Evolutionary conservation across 2,329 filamentous ascomycete genomes (phyloP), one percentile per base, ranked within the genome.

Genomic region (Annulohypoxylon truncatum): DNA sequence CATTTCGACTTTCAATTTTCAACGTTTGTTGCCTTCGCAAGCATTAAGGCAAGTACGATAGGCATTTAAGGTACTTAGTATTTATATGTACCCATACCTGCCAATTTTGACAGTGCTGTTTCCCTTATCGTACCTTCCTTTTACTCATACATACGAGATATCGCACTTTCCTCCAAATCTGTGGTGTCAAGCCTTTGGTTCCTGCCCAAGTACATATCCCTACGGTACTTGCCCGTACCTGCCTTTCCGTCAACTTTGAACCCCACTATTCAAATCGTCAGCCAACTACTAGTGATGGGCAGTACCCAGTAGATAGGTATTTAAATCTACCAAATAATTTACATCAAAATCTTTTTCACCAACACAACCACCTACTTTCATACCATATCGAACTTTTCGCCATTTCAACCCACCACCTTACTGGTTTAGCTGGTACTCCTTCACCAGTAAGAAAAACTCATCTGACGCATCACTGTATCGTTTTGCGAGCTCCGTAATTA

Each of bases 301-400:
- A n/a, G 12, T 31, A 15, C 35, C n/a, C 35, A 18, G 12, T 38
- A 38, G 35, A n/a, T 38, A 38, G 10, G 33, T 35, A 35, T 38
- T 42, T 12, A 42, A 42, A 33, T 26, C 51, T 44, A 22, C 35
- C 26, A 40, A 38, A 38, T 40, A 22, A 15, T 26, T 35, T 53
- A 40, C 22, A 29, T 28, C 50, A 26, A 42, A 26, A 18, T 51
- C 20, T 35, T 54, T 47, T 26, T 20, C 22, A 18, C 22, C 38
- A 47, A 47, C 40, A 33, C 46, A 46, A 48, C 44, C 53, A 48
- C 44, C 44, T 48, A 48, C 53, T 10, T 35, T 33, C 53, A 56
- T 35, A 47, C 28, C 42, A 47, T 38, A 56, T n/a, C 22, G 22
- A 22, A 15, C 33, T 48, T 40, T 18, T 35, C 31, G 12, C 5